These are phyloP conservation scores for Huntiella moniliformis DNA, from an alignment of 2,329 filamentous ascomycete species.

Conservation along the genomic window DNA sequence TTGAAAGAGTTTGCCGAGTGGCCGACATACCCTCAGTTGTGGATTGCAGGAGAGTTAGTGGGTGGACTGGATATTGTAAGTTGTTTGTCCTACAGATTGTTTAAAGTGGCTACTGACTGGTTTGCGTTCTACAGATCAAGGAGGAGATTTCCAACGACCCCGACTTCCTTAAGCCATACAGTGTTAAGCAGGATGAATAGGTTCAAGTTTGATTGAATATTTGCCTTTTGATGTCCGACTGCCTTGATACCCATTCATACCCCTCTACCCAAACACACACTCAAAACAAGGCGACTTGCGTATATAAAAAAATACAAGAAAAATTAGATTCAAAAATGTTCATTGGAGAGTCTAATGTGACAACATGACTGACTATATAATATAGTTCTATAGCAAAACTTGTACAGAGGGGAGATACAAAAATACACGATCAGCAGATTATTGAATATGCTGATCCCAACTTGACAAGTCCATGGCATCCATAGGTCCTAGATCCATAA, in stretches of 20 bases:
- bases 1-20: constrained; percentile 96
- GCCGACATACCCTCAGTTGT: constrained; percentile 94
- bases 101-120: neutral
- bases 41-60: constrained; percentile 75
- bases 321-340: neutral
- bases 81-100: constrained; percentile 12
- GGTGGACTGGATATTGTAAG: constrained; percentile 91
- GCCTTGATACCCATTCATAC: no score
- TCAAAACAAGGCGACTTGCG: neutral
- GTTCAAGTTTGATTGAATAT: neutral
- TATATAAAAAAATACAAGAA: neutral
- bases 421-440: no score
- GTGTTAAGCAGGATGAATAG: constrained; percentile 28
- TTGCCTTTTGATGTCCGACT: no score
- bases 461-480: constrained; percentile 37
- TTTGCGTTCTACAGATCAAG: constrained; percentile 46
- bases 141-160: constrained; percentile 75
- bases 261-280: neutral
- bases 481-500: constrained; percentile 41
- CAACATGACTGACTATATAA: no score
- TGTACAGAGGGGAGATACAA: no score
- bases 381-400: no score
- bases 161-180: constrained; percentile 64
- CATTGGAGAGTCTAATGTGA: no score
- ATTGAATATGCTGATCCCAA: constrained; percentile 23